phyloP scores from a whole-genome alignment of 352 stramenopile genomes.

The Phytophthora tentaculata region DNA sequence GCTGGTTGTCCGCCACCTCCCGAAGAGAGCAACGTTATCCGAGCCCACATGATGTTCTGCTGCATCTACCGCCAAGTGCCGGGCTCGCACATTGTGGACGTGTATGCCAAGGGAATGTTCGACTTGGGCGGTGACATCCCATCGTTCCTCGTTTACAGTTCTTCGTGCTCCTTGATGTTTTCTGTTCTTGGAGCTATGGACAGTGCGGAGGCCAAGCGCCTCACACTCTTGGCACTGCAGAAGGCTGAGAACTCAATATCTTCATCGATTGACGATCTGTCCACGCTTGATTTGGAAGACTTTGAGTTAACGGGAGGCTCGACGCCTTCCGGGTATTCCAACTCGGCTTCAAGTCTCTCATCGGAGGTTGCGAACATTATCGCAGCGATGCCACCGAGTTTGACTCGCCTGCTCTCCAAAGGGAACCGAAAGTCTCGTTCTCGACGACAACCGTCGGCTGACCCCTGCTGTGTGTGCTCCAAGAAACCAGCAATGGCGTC shows the following conservation, averaged over 20 bases:
- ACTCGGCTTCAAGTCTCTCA: slow-evolving; percentile 24
- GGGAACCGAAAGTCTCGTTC: slow-evolving; percentile 23
- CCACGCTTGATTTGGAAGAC: slow-evolving; percentile 21
- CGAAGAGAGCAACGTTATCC: slow-evolving; percentile 42
- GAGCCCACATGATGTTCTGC: slow-evolving; percentile 60
- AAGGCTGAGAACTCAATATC: slow-evolving; percentile 14
- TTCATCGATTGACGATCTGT: slow-evolving; percentile 22
- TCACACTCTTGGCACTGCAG: slow-evolving; percentile 45
- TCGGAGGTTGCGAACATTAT: slow-evolving; percentile 12
- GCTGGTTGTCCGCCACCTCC: slow-evolving; percentile 41
- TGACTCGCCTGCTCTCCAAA: slow-evolving; percentile 26
- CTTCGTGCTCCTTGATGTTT: slow-evolving; percentile 48
- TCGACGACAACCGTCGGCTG: slow-evolving; percentile 19
- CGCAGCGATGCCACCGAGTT: slow-evolving; percentile 12
- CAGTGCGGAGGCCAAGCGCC: slow-evolving; percentile 48
- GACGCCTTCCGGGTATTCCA: slow-evolving; percentile 6
- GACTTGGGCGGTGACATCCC: slow-evolving; percentile 53
- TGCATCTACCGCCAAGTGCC: slow-evolving; percentile 62
- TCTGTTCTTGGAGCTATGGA: slow-evolving; percentile 39
- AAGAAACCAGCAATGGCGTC: slow-evolving; percentile 37
- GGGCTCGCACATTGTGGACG: slow-evolving; percentile 32
- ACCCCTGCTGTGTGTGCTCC: slow-evolving; percentile 35
- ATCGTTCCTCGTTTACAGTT: slow-evolving; percentile 51
- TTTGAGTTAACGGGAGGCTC: slow-evolving; percentile 11
- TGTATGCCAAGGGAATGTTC: slow-evolving; percentile 65